phyloP scores from a whole-genome alignment of 148 eudicot genomes.

The Pouteria glomerata region DNA sequence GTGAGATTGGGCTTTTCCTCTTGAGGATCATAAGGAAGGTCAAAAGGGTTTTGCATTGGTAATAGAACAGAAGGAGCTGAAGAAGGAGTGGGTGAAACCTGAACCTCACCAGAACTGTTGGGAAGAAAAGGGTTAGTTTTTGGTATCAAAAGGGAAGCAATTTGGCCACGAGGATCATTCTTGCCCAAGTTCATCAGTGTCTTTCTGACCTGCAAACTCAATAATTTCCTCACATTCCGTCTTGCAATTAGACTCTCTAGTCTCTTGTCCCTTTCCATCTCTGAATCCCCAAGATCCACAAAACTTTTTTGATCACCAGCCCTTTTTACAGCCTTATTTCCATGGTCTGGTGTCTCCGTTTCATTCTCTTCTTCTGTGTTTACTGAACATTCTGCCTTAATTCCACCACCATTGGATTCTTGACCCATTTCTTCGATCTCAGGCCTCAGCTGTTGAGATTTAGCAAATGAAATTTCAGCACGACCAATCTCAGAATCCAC shows the following conservation, averaged over 20 bases:
- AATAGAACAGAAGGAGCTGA: conserved; percentile 66
- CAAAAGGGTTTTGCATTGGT: conserved; percentile 62
- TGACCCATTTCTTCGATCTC: not conserved
- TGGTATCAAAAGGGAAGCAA: conserved; percentile 25
- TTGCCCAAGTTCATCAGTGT: conserved; percentile 20
- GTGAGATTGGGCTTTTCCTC: conserved; percentile 75
- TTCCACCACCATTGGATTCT: conserved; percentile 5
- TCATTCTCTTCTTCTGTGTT: conserved; percentile 35
- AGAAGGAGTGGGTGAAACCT: conserved; percentile 39
- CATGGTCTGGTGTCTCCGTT: conserved; percentile 22
- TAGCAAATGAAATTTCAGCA: conserved; percentile 11
- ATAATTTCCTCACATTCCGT: conserved; percentile 44
- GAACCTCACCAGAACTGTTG: conserved; percentile 1
- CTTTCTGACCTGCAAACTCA: conserved; percentile 46
- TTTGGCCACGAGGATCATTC: conserved; percentile 18
- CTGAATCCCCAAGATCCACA: conserved; percentile 53
- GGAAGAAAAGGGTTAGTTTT: conserved; percentile 14
- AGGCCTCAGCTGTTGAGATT: not conserved
- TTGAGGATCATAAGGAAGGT: conserved; percentile 73
- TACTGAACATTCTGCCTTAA: conserved; percentile 28
- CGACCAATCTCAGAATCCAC: conserved; percentile 7
- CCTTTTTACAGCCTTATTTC: conserved; percentile 48
- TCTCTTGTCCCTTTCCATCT: conserved; percentile 59
- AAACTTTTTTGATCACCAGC: conserved; percentile 50
- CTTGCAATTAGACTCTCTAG: conserved; percentile 66